Evolutionary conservation across 2,329 filamentous ascomycete species (phyloP), one percentile per base, ranked within the genome.

Genomic region (Cordyceps javanica): DNA sequence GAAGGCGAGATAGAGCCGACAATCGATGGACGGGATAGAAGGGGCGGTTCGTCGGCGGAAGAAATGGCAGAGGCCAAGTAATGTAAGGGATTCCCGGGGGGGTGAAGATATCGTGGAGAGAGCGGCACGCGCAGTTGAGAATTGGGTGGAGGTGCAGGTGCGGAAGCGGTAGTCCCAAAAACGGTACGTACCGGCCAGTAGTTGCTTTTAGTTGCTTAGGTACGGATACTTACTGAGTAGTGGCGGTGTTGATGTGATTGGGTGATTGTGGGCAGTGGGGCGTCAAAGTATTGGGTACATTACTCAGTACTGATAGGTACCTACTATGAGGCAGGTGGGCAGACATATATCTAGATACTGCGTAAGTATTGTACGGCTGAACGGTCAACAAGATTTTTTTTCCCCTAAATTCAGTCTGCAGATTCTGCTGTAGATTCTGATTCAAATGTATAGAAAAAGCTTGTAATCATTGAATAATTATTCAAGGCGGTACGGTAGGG

Each of bases 101-200:
- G 28, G 21, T 50, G 54, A 57, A 57, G 54, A 49, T 57, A 50
- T 57, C 54, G 45, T 57, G 44, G 44, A 57, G 54, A 34, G 26
- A 57, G 54, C 53, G 53, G 53, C 51, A 55, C 51, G 51, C 51
- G 51, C 51, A 55, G 51, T 44, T 55, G 39, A 41, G 51, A 45
- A 36, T 45, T 55, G 51, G 51, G 51, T 55, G 51, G 51, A 52
- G 49, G 49, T 36, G n/a, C 14, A 25, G 41, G 51, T 55, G 51
- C 39, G 28, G 51, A 45, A 55, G 51, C 21, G 51, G 51, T 30
- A 34, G 39, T 44, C 21, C 51, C 28, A 55, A 44, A 42, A 41
- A 30, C 5, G 51, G 51, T 55, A 55, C 51, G 51, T 55, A 55
- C 51, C 39, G 51, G 6, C 21, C 10, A 30, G 5, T 16, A 14